phyloP scores from a whole-genome alignment of 306 rosid species.

The Rosa rugosa region DNA sequence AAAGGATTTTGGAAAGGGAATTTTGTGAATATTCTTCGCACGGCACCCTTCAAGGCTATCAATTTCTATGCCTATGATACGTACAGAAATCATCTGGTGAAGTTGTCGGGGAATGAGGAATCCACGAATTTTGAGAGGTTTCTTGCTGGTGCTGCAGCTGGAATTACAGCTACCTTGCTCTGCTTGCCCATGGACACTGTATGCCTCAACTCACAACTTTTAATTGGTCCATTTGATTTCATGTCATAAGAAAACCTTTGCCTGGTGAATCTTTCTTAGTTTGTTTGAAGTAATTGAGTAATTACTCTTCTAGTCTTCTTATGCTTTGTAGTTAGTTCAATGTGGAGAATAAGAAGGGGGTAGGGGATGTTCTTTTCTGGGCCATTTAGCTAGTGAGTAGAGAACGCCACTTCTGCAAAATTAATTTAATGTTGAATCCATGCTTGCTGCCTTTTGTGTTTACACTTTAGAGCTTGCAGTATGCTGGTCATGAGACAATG shows the following conservation, averaged over 20 bases:
- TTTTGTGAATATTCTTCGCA: slow-evolving; percentile 85
- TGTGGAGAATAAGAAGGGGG: not conserved
- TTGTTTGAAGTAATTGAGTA: not conserved
- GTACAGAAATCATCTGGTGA: slow-evolving; percentile 72
- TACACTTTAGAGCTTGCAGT: not conserved
- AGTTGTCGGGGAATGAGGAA: slow-evolving; percentile 61
- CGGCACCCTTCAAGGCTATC: slow-evolving; percentile 93
- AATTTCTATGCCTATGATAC: slow-evolving; percentile 89
- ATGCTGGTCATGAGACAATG: not conserved
- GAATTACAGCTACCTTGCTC: slow-evolving; percentile 80
- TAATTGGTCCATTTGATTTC: slow-evolving; percentile 1
- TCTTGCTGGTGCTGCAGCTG: slow-evolving; percentile 95
- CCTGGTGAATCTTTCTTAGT: not conserved
- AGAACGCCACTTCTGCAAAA: not conserved
- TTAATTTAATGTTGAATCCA: not conserved
- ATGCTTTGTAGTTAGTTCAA: not conserved
- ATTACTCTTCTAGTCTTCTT: not conserved
- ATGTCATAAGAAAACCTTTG: not conserved
- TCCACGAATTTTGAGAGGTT: slow-evolving; percentile 89
- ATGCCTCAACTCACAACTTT: slow-evolving; percentile 33
- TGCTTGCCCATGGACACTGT: slow-evolving; percentile 98
- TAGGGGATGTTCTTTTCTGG: not conserved
- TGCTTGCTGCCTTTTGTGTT: not conserved
- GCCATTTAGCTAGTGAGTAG: not conserved
- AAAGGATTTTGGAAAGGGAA: slow-evolving; percentile 98